Base-by-base conservation (phyloP, 2,329 filamentous ascomycete species). In the Xylaria sp. region DNA sequence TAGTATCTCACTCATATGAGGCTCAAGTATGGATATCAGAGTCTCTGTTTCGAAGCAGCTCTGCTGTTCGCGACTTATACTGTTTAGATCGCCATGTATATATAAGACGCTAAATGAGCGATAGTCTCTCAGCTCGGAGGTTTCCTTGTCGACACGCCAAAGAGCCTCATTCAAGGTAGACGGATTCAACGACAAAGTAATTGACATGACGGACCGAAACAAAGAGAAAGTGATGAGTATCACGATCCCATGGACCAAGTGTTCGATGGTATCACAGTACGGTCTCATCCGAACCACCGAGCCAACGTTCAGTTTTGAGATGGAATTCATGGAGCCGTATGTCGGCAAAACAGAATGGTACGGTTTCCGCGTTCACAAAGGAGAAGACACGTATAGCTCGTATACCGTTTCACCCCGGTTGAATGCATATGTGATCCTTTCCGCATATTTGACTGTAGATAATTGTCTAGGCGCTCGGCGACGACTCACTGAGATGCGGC, bases 401-500 rank as follows among this genome's bases (percentile, higher is more conserved):
- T 71, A 69, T 51, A 32, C 34, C 20, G 50, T 72, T 12, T 70
- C 72, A 2, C 20, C 32, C 13, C 10, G 41, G 12, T 34, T 65
- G 1, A 50, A 60, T 1, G 62, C 65, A 13, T 72, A 74, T 39
- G 18, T 73, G 7, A 72, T 67, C 15, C 1, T 44, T 2, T 32
- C 6, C 15, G 56, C 64, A 18, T 52, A 44, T 15, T 48, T 71
- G 13, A 61, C 56, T 2, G 2, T n/a, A 0, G 57, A n/a, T 10
- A 57, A 65, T 3, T 13, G 39, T 0, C 18, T 55, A n/a, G 63
- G 44, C 15, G 39, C 50, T 12, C 1, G n/a, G 5, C 61, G 72
- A 28, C 61, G 72, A 28, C 1, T 51, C 1, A 68, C 69, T 1
- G 28, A 23, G 0, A 74, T 73, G 72, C 51, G 50, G 1, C 60